phyloP scores from a whole-genome alignment of 2,329 filamentous ascomycete species.

The Epichloe sylvatica region DNA sequence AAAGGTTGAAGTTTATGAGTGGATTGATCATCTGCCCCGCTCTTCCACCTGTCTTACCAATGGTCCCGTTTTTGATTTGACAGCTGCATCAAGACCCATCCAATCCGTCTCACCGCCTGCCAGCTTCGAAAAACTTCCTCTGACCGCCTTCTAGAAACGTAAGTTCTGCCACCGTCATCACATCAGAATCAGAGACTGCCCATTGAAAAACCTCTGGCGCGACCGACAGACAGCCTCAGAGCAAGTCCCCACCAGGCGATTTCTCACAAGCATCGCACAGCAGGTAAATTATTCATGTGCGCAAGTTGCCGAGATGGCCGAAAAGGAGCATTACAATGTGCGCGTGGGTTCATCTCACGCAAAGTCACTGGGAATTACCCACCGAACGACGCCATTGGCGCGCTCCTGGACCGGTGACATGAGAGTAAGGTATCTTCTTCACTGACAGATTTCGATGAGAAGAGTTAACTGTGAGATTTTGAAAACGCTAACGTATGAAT shows the following conservation, averaged over 20 bases:
- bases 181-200: not conserved
- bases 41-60: too few relatives aligned
- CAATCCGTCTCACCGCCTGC: not conserved
- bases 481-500: not conserved
- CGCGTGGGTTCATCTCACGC: constrained; percentile 21
- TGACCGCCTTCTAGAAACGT: not conserved
- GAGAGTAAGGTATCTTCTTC: constrained; percentile 19
- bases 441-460: not conserved
- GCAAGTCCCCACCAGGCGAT: not conserved
- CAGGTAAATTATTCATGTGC: not conserved
- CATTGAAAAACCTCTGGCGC: not conserved
- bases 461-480: not conserved
- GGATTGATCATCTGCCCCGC: too few relatives aligned
- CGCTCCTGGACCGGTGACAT: constrained; percentile 27
- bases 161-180: not conserved
- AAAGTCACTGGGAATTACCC: constrained; percentile 25
- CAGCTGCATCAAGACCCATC: too few relatives aligned
- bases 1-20: too few relatives aligned
- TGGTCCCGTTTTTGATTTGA: too few relatives aligned
- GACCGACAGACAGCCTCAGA: too few relatives aligned
- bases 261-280: not conserved
- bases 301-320: constrained; percentile 15
- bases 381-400: constrained; percentile 24
- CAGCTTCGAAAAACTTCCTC: not conserved
- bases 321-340: constrained; percentile 16